Percentiles rank a stretch among this genome's conserved stretches.
phyloP scores from a whole-genome alignment of 2,329 filamentous ascomycete genomes.

The Exophiala aquamarina region DNA sequence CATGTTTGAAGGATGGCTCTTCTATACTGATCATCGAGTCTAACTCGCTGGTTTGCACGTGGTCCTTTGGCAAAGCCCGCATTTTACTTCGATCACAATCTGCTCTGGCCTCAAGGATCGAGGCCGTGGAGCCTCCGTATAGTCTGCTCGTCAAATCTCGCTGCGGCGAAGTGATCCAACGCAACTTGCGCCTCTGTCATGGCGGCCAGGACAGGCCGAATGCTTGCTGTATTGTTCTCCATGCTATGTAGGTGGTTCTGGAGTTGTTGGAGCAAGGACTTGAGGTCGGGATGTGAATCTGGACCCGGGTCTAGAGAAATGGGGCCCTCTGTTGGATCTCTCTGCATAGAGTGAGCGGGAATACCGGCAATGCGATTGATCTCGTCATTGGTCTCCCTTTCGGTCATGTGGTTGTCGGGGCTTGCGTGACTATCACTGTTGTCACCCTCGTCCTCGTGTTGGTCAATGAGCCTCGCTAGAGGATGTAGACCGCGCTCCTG shows the following conservation, averaged over 20 bases:
- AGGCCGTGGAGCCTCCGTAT: slow-evolving; percentile 4
- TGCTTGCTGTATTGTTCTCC: slow-evolving; percentile 37
- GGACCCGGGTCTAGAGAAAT: slow-evolving; percentile 22
- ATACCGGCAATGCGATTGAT: slow-evolving; percentile 10
- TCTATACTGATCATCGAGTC: too few relatives aligned
- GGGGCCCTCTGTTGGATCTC: too few relatives aligned
- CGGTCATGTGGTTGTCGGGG: neutral
- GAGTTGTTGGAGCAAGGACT: slow-evolving; percentile 39
- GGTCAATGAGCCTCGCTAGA: slow-evolving; percentile 31
- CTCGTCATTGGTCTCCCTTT: slow-evolving; percentile 4
- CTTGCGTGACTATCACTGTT: neutral
- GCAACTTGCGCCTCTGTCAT: slow-evolving; percentile 13
- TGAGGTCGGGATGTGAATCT: slow-evolving; percentile 39
- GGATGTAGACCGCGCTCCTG: slow-evolving; percentile 31
- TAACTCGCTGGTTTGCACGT: too few relatives aligned
- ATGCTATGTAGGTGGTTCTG: slow-evolving; percentile 46
- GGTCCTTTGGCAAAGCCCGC: neutral
- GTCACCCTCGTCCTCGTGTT: slow-evolving; percentile 31
- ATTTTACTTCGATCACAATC: too few relatives aligned
- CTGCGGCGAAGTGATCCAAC: slow-evolving; percentile 15
- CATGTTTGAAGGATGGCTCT: too few relatives aligned
- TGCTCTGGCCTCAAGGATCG: neutral
- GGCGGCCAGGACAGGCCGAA: slow-evolving; percentile 15
- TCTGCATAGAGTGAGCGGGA: neutral
- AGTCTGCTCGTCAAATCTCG: slow-evolving; percentile 3